Evolutionary conservation across 2,329 filamentous ascomycete species (phyloP).

Genomic region (Lachnellula hyalina): DNA sequence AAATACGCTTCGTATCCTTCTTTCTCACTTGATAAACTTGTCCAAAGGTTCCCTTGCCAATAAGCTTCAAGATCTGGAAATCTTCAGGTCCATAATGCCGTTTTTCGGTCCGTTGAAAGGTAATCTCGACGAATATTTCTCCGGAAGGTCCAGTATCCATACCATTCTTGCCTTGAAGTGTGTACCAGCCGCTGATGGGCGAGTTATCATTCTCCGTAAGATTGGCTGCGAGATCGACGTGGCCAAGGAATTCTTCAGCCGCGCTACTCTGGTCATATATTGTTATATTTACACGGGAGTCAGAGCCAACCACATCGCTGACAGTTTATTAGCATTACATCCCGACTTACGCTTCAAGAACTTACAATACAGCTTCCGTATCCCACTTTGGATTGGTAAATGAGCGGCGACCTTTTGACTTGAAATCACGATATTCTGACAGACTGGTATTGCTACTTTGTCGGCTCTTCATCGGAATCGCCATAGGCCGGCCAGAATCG

Average conservation of each 20-base stretch:
- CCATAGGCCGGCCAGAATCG: conserved; percentile 79
- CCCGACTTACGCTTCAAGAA: conserved; percentile 19
- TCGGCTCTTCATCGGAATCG: conserved; percentile 89
- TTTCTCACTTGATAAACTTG: conserved; percentile 98
- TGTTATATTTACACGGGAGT: conserved; percentile 86
- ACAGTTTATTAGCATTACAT: conserved; percentile 15
- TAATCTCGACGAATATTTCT: conserved; percentile 81
- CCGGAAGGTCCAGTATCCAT: conserved; percentile 72
- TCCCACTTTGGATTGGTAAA: conserved; percentile 91
- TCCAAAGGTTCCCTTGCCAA: conserved; percentile 96
- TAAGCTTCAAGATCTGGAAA: conserved; percentile 92
- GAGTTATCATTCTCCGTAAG: conserved; percentile 60
- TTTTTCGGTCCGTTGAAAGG: conserved; percentile 81
- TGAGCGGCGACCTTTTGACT: conserved; percentile 50
- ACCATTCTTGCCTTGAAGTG: conserved; percentile 69
- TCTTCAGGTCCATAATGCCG: conserved; percentile 92
- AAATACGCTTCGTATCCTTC: conserved; percentile 91
- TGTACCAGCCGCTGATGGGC: conserved; percentile 79
- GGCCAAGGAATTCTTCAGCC: conserved; percentile 86
- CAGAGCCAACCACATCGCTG: conserved; percentile 88
- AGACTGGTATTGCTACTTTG: conserved; percentile 94
- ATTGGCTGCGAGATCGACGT: conserved; percentile 75
- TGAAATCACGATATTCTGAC: conserved; percentile 55
- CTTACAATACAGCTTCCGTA: conserved; percentile 91
- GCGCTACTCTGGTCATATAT: conserved; percentile 80